A percentile compares a stretch with the other conserved stretches of the same genome.
Conservation (phyloP, 257 asterid species). For the Solanum arcanum region DNA sequence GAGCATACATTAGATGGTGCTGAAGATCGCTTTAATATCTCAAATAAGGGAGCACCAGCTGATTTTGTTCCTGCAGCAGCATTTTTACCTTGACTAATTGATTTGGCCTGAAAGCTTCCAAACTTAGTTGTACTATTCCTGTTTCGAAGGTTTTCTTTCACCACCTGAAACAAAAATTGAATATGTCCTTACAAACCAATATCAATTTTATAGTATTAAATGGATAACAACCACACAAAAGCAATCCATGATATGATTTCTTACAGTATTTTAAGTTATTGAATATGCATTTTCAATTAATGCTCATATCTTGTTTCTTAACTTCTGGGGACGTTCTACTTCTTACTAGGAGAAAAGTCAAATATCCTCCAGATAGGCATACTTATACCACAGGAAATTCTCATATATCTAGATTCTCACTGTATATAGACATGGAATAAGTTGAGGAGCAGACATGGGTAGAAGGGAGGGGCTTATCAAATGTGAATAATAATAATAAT, state of each 20-base stretch:
- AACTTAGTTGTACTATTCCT: conserved; percentile 5
- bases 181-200: neutral
- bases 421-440: neutral
- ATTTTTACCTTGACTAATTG: conserved; percentile 6
- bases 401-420: neutral
- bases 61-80: neutral
- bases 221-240: neutral
- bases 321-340: neutral
- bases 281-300: neutral
- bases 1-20: conserved; percentile 13
- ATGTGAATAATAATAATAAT: neutral
- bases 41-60: conserved; percentile 39
- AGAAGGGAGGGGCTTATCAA: neutral
- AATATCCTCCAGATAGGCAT: neutral
- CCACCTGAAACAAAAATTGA: conserved; percentile 11
- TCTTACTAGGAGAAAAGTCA: neutral
- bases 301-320: neutral
- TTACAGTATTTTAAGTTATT: neutral
- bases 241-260: neutral
- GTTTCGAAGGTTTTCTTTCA: conserved; percentile 5
- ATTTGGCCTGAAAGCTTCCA: conserved; percentile 12
- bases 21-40: conserved; percentile 55
- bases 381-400: neutral
- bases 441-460: neutral
- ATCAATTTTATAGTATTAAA: neutral